Base-by-base conservation (phyloP, 768 basidiomycete genomes). In the Tulasnella sp. region DNA sequence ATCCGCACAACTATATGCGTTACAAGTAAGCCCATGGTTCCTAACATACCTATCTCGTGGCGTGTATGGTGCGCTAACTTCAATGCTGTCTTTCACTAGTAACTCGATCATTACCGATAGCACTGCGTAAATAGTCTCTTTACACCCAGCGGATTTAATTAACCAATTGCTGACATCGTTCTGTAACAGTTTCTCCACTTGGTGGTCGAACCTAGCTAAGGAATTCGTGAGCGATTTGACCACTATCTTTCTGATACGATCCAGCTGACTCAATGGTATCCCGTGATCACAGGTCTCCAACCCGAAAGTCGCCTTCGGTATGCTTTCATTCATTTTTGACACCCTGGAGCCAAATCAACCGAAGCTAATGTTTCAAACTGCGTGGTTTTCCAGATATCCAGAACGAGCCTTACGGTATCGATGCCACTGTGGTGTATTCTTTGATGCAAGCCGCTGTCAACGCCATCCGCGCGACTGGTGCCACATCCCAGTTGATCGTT, bases 401-500 rank as follows among this genome's bases (percentile, higher is more conserved):
- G 79, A 86, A 85, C 72, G 83, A 86, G 71, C 84, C 84, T 47
- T 70, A 83, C 64, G 79, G 69, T 62, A 81, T 82, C 60, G 73
- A 77, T 60, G 81, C 81, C 4, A 64, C 68, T 19, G 72, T 72
- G 30, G 81, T 80, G 24, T 78, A 77, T 67, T 63, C 73, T 48
- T 69, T 81, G 80, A 78, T 77, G 69, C 84, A 85, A 76, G 81
- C 80, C 44, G 82, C 80, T 4, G 72, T 86, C 62, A 81, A 83
- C 66, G 82, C 79, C 63, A 82, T 86, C 65, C 76, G 84, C 65
- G 70, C 79, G 10, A 73, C 73, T 41, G 84, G 85, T 61, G 84
- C 84, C 19, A 84, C 71, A 4, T 62, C 60, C 8, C 75, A 77
- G 63, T 67, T 72, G 30, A 76, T 76, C 62, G 69, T 71, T 34